Conservation (phyloP, 2,329 filamentous ascomycete genomes). For the Hymenotorrendiella dingleyae region DNA sequence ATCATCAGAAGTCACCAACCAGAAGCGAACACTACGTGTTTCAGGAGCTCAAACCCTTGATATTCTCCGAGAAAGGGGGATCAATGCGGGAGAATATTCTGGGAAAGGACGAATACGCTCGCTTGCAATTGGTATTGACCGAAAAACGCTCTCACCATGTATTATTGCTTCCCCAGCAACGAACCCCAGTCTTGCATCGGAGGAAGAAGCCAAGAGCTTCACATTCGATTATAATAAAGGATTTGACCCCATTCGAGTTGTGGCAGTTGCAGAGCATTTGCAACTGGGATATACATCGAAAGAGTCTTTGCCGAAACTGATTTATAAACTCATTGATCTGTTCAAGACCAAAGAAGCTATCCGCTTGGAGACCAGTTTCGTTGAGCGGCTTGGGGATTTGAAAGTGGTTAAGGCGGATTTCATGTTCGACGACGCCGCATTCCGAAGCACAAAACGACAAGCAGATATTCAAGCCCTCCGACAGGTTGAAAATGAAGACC, state of each 20-base stretch:
- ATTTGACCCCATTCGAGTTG: conserved; percentile 37
- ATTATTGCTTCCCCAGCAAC: conserved; percentile 50
- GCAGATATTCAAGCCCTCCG: conserved; percentile 53
- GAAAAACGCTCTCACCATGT: conserved; percentile 55
- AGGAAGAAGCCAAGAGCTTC: conserved; percentile 44
- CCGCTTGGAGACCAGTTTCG: conserved; percentile 47
- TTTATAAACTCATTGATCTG: conserved; percentile 50
- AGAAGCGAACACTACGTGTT: conserved; percentile 50
- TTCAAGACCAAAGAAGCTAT: conserved; percentile 63
- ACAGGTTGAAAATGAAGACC: conserved; percentile 44
- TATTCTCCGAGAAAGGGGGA: conserved; percentile 46
- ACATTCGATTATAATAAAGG: conserved; percentile 54
- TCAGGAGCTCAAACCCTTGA: conserved; percentile 46
- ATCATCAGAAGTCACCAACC: conserved; percentile 18
- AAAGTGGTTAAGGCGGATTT: conserved; percentile 50
- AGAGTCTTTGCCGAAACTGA: conserved; percentile 41
- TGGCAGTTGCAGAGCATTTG: conserved; percentile 43
- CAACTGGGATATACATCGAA: conserved; percentile 38
- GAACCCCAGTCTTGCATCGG: conserved; percentile 35
- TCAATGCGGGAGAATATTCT: conserved; percentile 37
- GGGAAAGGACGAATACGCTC: conserved; percentile 39
- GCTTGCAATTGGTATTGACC: conserved; percentile 60
- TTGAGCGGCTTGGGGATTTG: conserved; percentile 36
- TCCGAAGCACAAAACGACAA: conserved; percentile 56
- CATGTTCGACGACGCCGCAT: conserved; percentile 66